Evolutionary conservation across 805 yeast genomes (phyloP).

Genomic region (Candida multigemmis): DNA sequence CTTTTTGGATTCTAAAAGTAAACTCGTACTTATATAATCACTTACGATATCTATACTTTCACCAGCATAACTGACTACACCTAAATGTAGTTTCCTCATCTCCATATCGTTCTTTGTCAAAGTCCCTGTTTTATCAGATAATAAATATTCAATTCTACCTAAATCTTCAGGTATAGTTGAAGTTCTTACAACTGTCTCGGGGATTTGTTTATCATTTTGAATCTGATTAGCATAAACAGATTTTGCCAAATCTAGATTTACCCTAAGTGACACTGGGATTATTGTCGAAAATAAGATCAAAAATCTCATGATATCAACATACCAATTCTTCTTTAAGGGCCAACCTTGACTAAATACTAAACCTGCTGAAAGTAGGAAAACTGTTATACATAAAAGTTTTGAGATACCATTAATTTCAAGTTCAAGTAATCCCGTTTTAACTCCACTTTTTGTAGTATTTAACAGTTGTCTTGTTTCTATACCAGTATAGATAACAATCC

Average conservation of each 20-base stretch:
- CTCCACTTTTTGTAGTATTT: slow-evolving; percentile 84
- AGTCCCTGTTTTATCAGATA: slow-evolving; percentile 95
- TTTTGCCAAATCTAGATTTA: slow-evolving; percentile 89
- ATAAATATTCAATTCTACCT: slow-evolving; percentile 87
- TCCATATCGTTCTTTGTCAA: slow-evolving; percentile 98
- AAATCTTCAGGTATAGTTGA: slow-evolving; percentile 97
- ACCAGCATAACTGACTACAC: slow-evolving; percentile 84
- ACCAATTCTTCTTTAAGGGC: slow-evolving; percentile 58
- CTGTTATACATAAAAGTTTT: slow-evolving; percentile 81
- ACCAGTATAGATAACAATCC: slow-evolving; percentile 86
- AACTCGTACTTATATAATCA: slow-evolving; percentile 42
- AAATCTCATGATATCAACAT: slow-evolving; percentile 82
- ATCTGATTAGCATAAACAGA: slow-evolving; percentile 94
- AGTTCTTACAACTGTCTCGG: slow-evolving; percentile 88
- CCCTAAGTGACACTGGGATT: slow-evolving; percentile 92
- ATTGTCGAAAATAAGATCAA: slow-evolving; percentile 88
- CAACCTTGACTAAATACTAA: slow-evolving; percentile 80
- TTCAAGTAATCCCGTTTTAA: slow-evolving; percentile 84
- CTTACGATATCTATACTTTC: slow-evolving; percentile 87
- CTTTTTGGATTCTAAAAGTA: slow-evolving; percentile 29
- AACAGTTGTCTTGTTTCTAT: slow-evolving; percentile 87
- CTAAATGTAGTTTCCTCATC: slow-evolving; percentile 84
- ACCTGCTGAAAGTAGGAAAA: slow-evolving; percentile 64
- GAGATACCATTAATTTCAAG: slow-evolving; percentile 83
- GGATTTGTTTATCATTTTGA: slow-evolving; percentile 74